A percentile compares a stretch with the other conserved stretches of the same genome.
Conservation (phyloP, 176 grass and related monocot species). For the Paspalum vaginatum region DNA sequence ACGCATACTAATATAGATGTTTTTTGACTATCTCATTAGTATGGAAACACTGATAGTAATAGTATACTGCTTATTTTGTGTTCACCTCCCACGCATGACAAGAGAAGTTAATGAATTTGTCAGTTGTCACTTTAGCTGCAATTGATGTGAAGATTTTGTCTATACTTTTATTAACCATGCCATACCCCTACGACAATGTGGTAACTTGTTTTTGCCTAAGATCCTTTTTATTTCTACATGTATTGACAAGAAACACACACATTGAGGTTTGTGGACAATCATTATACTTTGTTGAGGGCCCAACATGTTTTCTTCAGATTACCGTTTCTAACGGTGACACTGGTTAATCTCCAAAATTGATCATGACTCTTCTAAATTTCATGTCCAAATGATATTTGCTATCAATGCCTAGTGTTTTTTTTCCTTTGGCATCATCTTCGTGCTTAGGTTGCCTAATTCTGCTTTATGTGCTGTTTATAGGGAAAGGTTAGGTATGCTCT, state of each 20-base stretch:
- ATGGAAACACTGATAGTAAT: slow-evolving; percentile 29
- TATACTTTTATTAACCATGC: slow-evolving; percentile 12
- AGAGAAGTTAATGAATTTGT: slow-evolving; percentile 14
- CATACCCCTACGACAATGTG: background rate
- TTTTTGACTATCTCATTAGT: background rate
- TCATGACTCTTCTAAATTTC: slow-evolving; percentile 17
- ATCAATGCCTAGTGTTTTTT: background rate
- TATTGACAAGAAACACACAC: background rate
- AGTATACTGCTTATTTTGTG: slow-evolving; percentile 10
- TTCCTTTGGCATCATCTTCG: slow-evolving; percentile 4
- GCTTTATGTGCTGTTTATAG: slow-evolving; percentile 48
- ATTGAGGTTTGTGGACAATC: slow-evolving; percentile 12
- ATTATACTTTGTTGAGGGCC: slow-evolving; percentile 16
- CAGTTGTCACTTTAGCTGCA: slow-evolving; percentile 9
- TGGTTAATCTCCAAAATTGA: slow-evolving; percentile 8
- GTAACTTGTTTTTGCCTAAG: slow-evolving; percentile 27
- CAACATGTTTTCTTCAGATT: slow-evolving; percentile 5
- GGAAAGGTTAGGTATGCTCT: slow-evolving; percentile 87
- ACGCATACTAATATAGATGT: slow-evolving; percentile 11
- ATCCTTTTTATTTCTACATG: slow-evolving; percentile 35
- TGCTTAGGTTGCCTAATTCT: slow-evolving; percentile 25
- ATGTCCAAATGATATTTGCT: slow-evolving; percentile 1
- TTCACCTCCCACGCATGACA: slow-evolving; percentile 13
- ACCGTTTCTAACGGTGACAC: slow-evolving; percentile 7
- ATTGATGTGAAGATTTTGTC: slow-evolving; percentile 20